A percentile compares a stretch with the other conserved stretches of the same genome.
These are phyloP conservation scores for Blepharisma stoltei DNA, from an alignment of 73 alveolate species.

Conservation along the genomic window DNA sequence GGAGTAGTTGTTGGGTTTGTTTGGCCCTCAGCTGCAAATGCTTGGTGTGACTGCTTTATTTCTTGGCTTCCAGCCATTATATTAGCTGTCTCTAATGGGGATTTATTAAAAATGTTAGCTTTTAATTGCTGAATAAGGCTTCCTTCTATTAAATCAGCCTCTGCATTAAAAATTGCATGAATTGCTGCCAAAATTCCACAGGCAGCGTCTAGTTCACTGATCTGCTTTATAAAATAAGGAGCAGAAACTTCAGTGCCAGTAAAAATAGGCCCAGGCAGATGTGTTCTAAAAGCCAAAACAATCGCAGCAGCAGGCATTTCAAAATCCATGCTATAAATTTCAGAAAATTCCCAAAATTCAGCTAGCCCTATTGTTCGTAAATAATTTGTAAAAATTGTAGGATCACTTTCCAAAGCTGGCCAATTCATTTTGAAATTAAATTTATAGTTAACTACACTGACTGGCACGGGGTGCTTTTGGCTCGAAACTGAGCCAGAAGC, in stretches of 20 bases:
- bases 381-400: slow-evolving; percentile 79
- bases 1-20: neutral
- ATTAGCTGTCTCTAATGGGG: neutral
- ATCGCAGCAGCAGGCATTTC: neutral
- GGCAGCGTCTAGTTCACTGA: neutral
- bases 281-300: neutral
- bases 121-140: neutral
- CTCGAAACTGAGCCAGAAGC: too few species aligned
- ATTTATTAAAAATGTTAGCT: neutral
- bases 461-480: too few species aligned
- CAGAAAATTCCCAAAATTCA: slow-evolving; percentile 34
- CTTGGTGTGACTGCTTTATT: neutral
- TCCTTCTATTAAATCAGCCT: neutral
- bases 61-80: neutral
- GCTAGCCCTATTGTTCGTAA: slow-evolving; percentile 73
- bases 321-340: neutral
- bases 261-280: neutral
- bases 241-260: neutral
- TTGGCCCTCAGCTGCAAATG: neutral
- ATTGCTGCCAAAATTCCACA: neutral
- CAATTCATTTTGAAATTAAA: slow-evolving; percentile 37
- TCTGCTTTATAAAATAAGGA: neutral
- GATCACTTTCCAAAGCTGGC: slow-evolving; percentile 96
- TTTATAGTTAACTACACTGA: too few species aligned
- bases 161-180: neutral